A percentile compares a stretch with the other conserved stretches of the same genome.
These are phyloP conservation scores for Pneumocystis canis DNA, from an alignment of 1,139 yeast genomes.

Conservation along the genomic window DNA sequence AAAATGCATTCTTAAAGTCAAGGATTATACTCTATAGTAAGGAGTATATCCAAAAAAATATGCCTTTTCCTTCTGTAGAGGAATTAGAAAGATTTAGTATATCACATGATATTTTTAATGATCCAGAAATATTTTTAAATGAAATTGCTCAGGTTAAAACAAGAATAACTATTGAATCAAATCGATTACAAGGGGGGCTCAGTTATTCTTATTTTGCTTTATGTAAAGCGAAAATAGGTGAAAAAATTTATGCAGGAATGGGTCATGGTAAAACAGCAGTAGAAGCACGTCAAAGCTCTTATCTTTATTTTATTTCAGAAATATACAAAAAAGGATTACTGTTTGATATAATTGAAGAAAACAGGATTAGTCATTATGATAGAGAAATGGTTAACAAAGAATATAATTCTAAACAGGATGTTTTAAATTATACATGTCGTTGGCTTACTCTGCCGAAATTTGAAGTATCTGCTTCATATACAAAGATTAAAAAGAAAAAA, in stretches of 20 bases:
- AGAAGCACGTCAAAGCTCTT: background rate
- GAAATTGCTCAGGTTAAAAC: background rate
- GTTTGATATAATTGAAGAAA: background rate
- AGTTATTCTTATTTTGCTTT: background rate
- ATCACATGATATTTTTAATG: background rate
- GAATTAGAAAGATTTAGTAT: background rate
- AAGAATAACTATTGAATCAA: background rate
- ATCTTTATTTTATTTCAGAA: background rate
- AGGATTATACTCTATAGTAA: background rate
- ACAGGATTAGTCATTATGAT: background rate
- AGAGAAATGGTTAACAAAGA: background rate
- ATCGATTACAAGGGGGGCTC: background rate
- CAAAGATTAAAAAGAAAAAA: conserved; percentile 1
- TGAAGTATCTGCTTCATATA: conserved; percentile 1
- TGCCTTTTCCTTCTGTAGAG: background rate
- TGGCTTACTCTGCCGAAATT: conserved; percentile 7
- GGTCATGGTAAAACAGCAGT: background rate
- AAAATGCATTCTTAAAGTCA: background rate
- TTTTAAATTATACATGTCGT: background rate
- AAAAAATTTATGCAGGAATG: background rate
- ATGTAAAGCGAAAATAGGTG: background rate
- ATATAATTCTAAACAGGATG: background rate
- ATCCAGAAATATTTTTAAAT: background rate
- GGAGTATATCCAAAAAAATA: background rate
- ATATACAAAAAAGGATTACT: background rate